These are phyloP conservation scores for Cladosporium sp. DNA, from an alignment of 2,329 filamentous ascomycete genomes.

Conservation along the genomic window DNA sequence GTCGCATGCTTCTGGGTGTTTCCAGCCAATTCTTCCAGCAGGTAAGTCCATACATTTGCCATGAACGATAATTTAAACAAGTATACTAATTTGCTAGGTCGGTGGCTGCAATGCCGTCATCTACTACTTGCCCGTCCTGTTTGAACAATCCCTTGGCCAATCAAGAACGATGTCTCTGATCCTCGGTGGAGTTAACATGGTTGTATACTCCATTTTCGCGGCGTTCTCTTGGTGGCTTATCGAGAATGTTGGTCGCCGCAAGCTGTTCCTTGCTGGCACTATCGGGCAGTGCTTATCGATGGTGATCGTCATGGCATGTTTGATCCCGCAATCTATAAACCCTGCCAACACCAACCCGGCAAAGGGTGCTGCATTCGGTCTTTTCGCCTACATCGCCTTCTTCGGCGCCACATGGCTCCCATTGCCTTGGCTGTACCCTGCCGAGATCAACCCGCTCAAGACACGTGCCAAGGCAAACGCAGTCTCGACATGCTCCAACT, in stretches of 20 bases:
- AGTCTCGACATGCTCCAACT: slow-evolving; percentile 8
- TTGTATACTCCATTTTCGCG: slow-evolving; percentile 30
- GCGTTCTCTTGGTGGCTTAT: slow-evolving; percentile 60
- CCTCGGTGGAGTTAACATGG: slow-evolving; percentile 37
- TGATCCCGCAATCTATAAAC: slow-evolving; percentile 6
- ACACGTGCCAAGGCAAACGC: slow-evolving; percentile 26
- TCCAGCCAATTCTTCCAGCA: slow-evolving; percentile 13
- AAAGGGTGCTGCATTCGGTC: slow-evolving; percentile 21
- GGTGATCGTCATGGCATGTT: slow-evolving; percentile 38
- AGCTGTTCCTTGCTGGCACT: slow-evolving; percentile 38
- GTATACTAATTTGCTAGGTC: not conserved
- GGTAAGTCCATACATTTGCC: not conserved
- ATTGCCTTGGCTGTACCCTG: slow-evolving; percentile 20
- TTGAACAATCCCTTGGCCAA: slow-evolving; percentile 43
- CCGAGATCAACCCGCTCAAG: slow-evolving; percentile 32
- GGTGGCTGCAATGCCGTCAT: slow-evolving; percentile 20
- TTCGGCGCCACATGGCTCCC: slow-evolving; percentile 25
- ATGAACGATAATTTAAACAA: not conserved
- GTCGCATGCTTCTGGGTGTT: slow-evolving; percentile 3
- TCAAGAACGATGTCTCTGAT: slow-evolving; percentile 64
- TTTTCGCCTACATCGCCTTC: slow-evolving; percentile 28
- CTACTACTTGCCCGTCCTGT: slow-evolving; percentile 36
- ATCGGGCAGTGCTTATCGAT: slow-evolving; percentile 53
- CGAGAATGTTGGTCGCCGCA: slow-evolving; percentile 53
- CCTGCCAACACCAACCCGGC: slow-evolving; percentile 13